Evolutionary conservation across 2,329 filamentous ascomycete genomes (phyloP), one percentile per base, ranked within the genome.

Genomic region (Dothiorella sarmentorum): DNA sequence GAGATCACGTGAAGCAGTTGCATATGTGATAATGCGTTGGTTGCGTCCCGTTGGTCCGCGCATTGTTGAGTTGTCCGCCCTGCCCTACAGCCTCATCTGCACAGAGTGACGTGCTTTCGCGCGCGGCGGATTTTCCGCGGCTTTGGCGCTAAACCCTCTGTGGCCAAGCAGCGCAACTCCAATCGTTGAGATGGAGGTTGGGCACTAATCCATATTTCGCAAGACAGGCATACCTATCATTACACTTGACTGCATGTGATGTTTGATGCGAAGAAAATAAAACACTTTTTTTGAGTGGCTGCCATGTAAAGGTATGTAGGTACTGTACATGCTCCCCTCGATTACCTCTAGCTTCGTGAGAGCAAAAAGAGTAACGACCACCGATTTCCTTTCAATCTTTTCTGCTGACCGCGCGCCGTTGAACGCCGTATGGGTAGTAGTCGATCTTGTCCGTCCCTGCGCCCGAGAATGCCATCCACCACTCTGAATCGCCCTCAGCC

Each of bases 1-100:
- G 7, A 18, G 35, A 38, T 11, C 26, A 26, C n/a, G 35, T 40
- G 45, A 29, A 18, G 44, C 31, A 35, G 35, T 33, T 9, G 24
- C 24, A 35, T 53, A 53, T 53, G 49, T 31, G 49, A 18, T 53
- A 35, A 53, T 53, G 49, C 24, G 49, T 27, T 53, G 49, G 35
- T 18, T 15, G n/a, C 18, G 40, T 17, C 15, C 24, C 24, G 49
- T 53, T 52, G 47, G 47, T 38, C 33, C 47, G 33, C 27, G 24
- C 43, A 18, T 26, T 18, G 43, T 29, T 45, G 43, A 45, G 43
- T 45, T 45, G 43, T 24, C 43, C 29, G 24, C 24, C 20, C 20
- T 15, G 20, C 18, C n/a, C 15, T 38, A n/a, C 17, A 37, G 6
- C 11, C 15, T 10, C 20, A 24, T 10, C 40, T 7, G 11, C 10